Conservation (phyloP, 805 yeast genomes). For the Hanseniaspora thailandica region DNA sequence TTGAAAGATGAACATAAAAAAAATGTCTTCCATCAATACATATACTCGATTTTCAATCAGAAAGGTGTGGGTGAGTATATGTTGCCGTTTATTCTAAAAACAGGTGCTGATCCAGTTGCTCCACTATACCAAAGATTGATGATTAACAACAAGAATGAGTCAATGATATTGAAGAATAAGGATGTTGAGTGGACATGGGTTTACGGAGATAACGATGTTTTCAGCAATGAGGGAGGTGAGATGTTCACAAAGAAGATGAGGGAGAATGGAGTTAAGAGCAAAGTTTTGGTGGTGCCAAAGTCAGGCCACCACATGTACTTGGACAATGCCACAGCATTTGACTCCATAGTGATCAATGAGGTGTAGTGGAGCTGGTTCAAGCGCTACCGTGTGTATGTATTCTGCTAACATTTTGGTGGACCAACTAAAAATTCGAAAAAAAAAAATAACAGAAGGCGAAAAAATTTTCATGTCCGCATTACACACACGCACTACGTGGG, state of each 20-base stretch:
- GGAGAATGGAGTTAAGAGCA: slow-evolving; percentile 22
- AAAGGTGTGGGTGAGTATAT: slow-evolving; percentile 91
- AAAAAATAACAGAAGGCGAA: not conserved
- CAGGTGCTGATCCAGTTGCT: slow-evolving; percentile 80
- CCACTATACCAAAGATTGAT: slow-evolving; percentile 43
- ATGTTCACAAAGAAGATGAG: slow-evolving; percentile 25
- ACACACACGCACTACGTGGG: not conserved
- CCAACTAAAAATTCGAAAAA: not conserved
- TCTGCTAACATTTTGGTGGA: not conserved
- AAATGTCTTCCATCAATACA: slow-evolving; percentile 55
- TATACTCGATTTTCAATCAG: slow-evolving; percentile 74
- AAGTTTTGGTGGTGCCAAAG: slow-evolving; percentile 36
- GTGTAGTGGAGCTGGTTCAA: slow-evolving; percentile 29
- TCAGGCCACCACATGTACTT: slow-evolving; percentile 74
- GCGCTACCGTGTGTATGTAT: not conserved
- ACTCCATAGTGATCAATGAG: slow-evolving; percentile 39
- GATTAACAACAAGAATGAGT: slow-evolving; percentile 14
- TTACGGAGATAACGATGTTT: slow-evolving; percentile 74
- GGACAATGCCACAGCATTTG: slow-evolving; percentile 50
- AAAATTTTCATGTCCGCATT: not conserved
- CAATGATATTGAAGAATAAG: slow-evolving; percentile 29
- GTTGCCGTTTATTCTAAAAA: slow-evolving; percentile 68
- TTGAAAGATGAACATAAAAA: slow-evolving; percentile 32
- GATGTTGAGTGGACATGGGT: slow-evolving; percentile 64
- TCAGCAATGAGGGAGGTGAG: slow-evolving; percentile 37